Conservation (phyloP, 192 early-diverging fungal genomes). For the Linnemannia hyalina region DNA sequence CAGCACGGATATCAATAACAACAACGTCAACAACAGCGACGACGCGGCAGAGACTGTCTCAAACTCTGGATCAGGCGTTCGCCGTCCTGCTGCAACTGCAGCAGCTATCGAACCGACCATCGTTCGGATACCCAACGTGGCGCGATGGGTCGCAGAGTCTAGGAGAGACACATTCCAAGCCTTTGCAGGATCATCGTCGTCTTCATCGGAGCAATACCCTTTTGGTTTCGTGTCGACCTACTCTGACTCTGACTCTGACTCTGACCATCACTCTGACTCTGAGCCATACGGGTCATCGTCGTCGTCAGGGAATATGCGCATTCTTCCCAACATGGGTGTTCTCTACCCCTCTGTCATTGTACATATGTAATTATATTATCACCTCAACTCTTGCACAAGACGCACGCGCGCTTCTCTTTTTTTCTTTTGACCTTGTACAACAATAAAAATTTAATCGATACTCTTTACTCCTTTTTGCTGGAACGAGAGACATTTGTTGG, state of each 20-base stretch:
- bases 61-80: background rate
- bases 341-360: conserved; percentile 1
- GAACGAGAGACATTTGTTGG: background rate
- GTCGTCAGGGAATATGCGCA: background rate
- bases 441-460: background rate
- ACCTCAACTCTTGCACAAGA: no score
- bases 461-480: background rate
- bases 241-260: background rate
- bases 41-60: background rate
- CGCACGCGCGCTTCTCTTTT: background rate
- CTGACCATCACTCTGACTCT: background rate
- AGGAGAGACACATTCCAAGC: background rate
- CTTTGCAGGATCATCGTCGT: background rate
- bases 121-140: background rate
- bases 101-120: background rate
- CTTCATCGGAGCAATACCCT: background rate
- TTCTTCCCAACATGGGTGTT: background rate
- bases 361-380: background rate
- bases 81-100: background rate
- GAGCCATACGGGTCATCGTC: background rate
- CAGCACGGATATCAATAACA: background rate
- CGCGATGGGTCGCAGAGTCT: conserved; percentile 5
- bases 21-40: background rate
- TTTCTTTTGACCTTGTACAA: background rate
- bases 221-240: background rate